Evolutionary conservation across 2,329 filamentous ascomycete species (phyloP), one percentile per base, ranked within the genome.

Genomic region (Fusarium pseudograminearum): DNA sequence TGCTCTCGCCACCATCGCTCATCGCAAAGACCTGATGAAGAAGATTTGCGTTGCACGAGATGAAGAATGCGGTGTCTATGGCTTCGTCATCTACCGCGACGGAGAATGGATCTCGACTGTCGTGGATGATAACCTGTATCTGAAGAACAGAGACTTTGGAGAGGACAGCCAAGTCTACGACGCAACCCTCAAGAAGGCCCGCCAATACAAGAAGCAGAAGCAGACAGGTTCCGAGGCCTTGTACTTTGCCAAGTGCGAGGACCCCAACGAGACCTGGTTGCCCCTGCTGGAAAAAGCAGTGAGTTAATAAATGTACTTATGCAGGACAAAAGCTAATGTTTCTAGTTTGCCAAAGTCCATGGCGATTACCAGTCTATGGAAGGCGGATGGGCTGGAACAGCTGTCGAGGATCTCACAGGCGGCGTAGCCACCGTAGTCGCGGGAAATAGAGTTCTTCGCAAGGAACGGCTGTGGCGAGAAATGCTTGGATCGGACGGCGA

Each of bases 221-320:
- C 90, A 92, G 77, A 91, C 86, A 0, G 91, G 91, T 7, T 91
- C 89, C 0, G 84, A 89, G 56, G 89, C 91, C 1, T 79, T 93
- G 4, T 91, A 90, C 76, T 93, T 93, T 78, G 88, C 90, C 6
- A 87, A 89, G 70, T 93, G 91, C 77, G 84, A 85, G 24, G 87
- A 91, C 61, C 82, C 85, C 2, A 92, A 92, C 73, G 91, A 93
- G 77, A 93, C 90, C 0, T 93, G 91, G 91, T 82, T 93, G 24
- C 91, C 91, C 0, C 79, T 93, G 47, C 83, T 93, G 3, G 91
- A 93, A 72, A 93, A 93, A 76, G 91, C 91, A 24, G 75, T 76
- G 52, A 62, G 75, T 72, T n/a, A 3, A 9, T 7, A 11, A 6
- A 1, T 18, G 6, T 0, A n/a, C 7, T 16, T 14, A 11, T 1